Conservation (phyloP, 257 asterid species). For the Gentiana dahurica region DNA sequence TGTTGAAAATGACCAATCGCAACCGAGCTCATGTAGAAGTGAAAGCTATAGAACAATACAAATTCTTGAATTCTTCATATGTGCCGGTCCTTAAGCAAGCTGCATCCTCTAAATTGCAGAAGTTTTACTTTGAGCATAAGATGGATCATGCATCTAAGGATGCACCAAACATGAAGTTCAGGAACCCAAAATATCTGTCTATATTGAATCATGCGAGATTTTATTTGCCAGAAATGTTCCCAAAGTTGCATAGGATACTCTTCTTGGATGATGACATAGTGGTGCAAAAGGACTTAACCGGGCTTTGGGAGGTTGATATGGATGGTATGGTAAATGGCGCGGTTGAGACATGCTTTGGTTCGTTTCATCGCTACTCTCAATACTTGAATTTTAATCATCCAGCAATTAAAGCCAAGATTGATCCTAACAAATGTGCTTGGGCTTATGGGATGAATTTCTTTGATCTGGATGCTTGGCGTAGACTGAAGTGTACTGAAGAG, state of each 20-base stretch:
- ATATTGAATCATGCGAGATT: slow-evolving; percentile 29
- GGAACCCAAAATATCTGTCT: slow-evolving; percentile 28
- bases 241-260: slow-evolving; percentile 25
- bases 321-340: slow-evolving; percentile 36
- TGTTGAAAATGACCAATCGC: slow-evolving; percentile 28
- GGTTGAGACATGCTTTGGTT: slow-evolving; percentile 30
- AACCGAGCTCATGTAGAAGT: slow-evolving; percentile 30
- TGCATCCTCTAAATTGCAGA: slow-evolving; percentile 21
- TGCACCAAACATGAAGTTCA: slow-evolving; percentile 26
- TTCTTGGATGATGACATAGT: slow-evolving; percentile 32
- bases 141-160: slow-evolving; percentile 31
- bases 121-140: slow-evolving; percentile 27
- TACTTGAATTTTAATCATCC: slow-evolving; percentile 29
- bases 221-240: slow-evolving; percentile 31
- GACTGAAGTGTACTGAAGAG: slow-evolving; percentile 30
- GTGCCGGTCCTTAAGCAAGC: slow-evolving; percentile 29
- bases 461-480: slow-evolving; percentile 32
- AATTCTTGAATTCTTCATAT: slow-evolving; percentile 32
- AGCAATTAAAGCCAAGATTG: slow-evolving; percentile 20
- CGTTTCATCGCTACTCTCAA: slow-evolving; percentile 25
- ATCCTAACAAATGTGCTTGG: slow-evolving; percentile 29
- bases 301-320: slow-evolving; percentile 29
- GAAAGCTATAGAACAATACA: slow-evolving; percentile 32
- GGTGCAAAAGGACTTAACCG: slow-evolving; percentile 28
- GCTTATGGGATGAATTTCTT: slow-evolving; percentile 34